Percentiles rank a stretch among this genome's conserved stretches.
Conservation (phyloP, 768 basidiomycete species). For the Amanita muscaria region DNA sequence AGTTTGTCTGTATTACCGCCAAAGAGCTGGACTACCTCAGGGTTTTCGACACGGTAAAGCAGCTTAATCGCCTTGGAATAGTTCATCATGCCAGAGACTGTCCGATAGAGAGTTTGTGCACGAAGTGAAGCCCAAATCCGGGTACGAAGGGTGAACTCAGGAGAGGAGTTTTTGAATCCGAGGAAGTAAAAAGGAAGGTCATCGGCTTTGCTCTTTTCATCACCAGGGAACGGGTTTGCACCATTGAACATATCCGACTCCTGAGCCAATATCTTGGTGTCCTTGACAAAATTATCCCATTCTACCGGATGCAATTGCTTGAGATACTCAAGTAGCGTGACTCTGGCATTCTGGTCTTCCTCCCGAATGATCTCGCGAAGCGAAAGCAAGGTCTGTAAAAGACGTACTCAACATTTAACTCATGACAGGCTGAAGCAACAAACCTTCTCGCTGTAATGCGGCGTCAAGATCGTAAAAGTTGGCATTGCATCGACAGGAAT, state of each 20-base stretch:
- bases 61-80: conserved; percentile 99
- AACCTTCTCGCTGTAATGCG: conserved; percentile 98
- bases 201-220: conserved; percentile 84
- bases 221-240: conserved; percentile 52
- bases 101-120: conserved; percentile 96
- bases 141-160: conserved; percentile 96
- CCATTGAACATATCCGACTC: conserved; percentile 86
- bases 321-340: conserved; percentile 94
- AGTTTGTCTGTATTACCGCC: conserved; percentile 97
- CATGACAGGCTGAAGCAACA: conserved; percentile 12
- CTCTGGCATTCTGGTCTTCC: conserved; percentile 94
- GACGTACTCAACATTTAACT: conserved; percentile 6
- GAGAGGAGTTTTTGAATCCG: conserved; percentile 97
- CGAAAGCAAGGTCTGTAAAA: conserved; percentile 75
- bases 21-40: conserved; percentile 94
- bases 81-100: conserved; percentile 99
- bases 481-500: conserved; percentile 99
- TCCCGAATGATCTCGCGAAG: conserved; percentile 98
- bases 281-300: conserved; percentile 99
- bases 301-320: conserved; percentile 97
- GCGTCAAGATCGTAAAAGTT: conserved; percentile 96
- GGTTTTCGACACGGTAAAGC: conserved; percentile 98
- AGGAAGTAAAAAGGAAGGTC: conserved; percentile 98
- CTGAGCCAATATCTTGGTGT: conserved; percentile 97
- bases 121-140: conserved; percentile 99